Evolutionary conservation across 2,329 filamentous ascomycete species (phyloP).

Genomic region (Ophiocordyceps camponoti-rufipedis): DNA sequence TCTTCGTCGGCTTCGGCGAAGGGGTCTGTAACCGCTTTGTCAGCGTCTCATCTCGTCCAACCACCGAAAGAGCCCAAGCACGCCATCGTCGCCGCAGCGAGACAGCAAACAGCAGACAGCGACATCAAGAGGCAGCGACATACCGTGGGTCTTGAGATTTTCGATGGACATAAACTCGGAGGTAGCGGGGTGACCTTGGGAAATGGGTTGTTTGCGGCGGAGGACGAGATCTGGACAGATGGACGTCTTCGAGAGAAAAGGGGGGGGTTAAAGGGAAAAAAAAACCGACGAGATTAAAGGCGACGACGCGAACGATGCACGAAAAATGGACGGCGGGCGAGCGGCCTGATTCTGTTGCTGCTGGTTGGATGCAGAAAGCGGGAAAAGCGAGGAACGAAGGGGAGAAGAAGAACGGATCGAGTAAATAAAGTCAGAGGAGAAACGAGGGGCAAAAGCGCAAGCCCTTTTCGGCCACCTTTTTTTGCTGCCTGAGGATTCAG

Average conservation of each 20-base stretch:
- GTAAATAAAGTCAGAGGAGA: not conserved
- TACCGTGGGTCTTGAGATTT: constrained; percentile 94
- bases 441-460: constrained; percentile 1
- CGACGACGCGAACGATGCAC: not conserved
- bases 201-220: constrained; percentile 28
- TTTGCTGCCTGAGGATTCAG: constrained; percentile 3
- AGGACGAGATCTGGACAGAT: constrained; percentile 7
- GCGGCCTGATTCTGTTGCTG: not conserved
- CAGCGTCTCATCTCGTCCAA: not conserved
- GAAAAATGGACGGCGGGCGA: not conserved
- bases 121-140: not conserved
- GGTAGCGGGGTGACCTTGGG: constrained; percentile 39
- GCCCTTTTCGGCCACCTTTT: not conserved
- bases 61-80: no score
- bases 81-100: no score
- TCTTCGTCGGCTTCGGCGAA: constrained; percentile 99
- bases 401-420: constrained; percentile 1
- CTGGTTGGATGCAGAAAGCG: not conserved
- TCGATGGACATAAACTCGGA: constrained; percentile 97
- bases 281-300: not conserved
- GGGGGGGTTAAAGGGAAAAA: constrained; percentile 6
- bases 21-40: constrained; percentile 49
- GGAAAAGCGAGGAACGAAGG: not conserved
- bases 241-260: constrained; percentile 23
- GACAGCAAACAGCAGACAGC: not conserved